Conservation (phyloP, 108 stramenopile genomes). For the Seminavis robusta region DNA sequence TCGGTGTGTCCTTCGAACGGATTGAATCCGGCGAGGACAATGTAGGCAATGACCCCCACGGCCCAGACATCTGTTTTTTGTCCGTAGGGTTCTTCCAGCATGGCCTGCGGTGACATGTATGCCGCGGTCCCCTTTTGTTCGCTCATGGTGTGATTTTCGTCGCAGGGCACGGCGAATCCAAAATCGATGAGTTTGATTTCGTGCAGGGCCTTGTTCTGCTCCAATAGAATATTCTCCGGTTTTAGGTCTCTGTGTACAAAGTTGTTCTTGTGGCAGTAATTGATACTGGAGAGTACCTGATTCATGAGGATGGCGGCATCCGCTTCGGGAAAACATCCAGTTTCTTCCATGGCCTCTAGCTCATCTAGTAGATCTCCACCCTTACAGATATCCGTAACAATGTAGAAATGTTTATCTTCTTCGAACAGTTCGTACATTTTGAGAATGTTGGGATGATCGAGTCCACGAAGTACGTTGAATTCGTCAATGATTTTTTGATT, state of each 20-base stretch:
- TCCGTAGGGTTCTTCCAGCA: conserved; percentile 63
- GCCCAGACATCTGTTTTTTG: conserved; percentile 68
- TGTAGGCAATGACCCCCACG: conserved; percentile 74
- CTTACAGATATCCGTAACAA: conserved; percentile 14
- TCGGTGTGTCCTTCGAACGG: conserved; percentile 15
- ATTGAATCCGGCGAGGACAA: conserved; percentile 32
- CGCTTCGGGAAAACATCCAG: too few relatives aligned
- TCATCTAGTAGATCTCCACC: conserved; percentile 15
- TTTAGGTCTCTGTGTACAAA: conserved; percentile 99
- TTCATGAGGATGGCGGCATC: conserved; percentile 8
- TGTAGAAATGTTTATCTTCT: conserved; percentile 18
- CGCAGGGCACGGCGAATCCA: conserved; percentile 54
- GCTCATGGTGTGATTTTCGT: conserved; percentile 4
- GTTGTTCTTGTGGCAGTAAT: conserved; percentile 90
- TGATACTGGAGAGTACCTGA: conserved; percentile 50
- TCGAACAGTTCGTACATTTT: conserved; percentile 22
- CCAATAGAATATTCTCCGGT: conserved; percentile 95
- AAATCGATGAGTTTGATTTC: conserved; percentile 80
- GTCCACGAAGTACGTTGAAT: too few relatives aligned
- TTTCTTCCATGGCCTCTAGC: too few relatives aligned
- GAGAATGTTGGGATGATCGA: conserved; percentile 32
- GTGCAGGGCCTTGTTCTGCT: conserved; percentile 55
- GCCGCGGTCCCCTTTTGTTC: conserved; percentile 74
- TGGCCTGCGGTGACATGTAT: conserved; percentile 74
- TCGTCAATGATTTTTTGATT: too few relatives aligned